Evolutionary conservation across 345 rosid species (phyloP), one percentile per base, ranked within the genome.

Genomic region (Aethionema arabicum): DNA sequence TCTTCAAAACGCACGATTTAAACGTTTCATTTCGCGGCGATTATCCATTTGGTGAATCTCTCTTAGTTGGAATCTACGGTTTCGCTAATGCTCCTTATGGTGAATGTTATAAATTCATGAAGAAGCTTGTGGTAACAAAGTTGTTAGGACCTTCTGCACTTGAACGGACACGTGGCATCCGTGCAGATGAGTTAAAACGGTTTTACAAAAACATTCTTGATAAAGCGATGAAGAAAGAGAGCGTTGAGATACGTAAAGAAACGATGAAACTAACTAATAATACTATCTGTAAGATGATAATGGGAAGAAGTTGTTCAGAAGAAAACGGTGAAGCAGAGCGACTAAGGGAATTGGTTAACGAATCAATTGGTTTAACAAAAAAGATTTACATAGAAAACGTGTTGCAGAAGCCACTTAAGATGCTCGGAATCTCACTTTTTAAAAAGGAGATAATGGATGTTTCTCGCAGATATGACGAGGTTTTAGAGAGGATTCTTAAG

Each of bases 401-500:
- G 5, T 31, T 40, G 10, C 40, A 29, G 9, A 60, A 6, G 82
- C 30, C 8, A 5, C 36, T 61, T 7, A 6, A 46, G 44, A 60
- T 32, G 44, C 11, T 62, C 4, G 48, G 57, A 11, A 48, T 62
- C 38, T 81, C 79, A 13, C 83, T 87, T 0, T 76, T 70, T 13
- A 46, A 61, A 63, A 84, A 71, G 61, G 75, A 80, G 70, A 69
- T 86, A 2, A 67, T 76, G 79, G 78, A 76, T 63, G 86, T 66
- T 9, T 69, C 83, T 2, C 57, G 46, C 12, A 74, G 69, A 59
- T 82, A 71, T 31, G 85, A 74, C 38, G 39, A 39, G 12, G 32
- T 84, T 77, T 73, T 86, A 69, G 95, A 84, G 56, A 80, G 64
- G 73, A 80, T 80, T 67, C 73, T 84, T 16, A 68, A 50, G 70